Percentiles rank a stretch among this genome's conserved stretches.
Conservation (phyloP, 768 basidiomycete species). For the Suillus fuscotomentosus region DNA sequence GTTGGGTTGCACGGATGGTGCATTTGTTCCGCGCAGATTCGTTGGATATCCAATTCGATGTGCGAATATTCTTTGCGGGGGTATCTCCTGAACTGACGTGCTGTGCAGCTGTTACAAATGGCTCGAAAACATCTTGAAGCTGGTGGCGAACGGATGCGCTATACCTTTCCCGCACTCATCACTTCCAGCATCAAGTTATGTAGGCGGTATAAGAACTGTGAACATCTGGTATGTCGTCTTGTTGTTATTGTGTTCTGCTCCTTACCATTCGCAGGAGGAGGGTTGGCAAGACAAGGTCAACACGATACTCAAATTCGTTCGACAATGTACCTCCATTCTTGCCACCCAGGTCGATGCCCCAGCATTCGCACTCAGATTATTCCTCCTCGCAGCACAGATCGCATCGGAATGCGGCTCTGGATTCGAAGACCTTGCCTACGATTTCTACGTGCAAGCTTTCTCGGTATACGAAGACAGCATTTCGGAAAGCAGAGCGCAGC, state of each 20-base stretch:
- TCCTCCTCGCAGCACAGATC: conserved; percentile 94
- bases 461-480: conserved; percentile 98
- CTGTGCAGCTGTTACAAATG: conserved; percentile 76
- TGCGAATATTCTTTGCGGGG: conserved; percentile 31
- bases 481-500: conserved; percentile 90
- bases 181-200: conserved; percentile 92
- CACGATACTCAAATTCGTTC: conserved; percentile 90
- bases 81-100: background rate
- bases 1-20: conserved; percentile 98
- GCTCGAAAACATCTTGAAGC: conserved; percentile 88
- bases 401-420: conserved; percentile 92
- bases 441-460: conserved; percentile 97
- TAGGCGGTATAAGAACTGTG: conserved; percentile 82
- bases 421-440: conserved; percentile 95
- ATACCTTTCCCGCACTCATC: conserved; percentile 95
- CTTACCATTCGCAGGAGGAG: conserved; percentile 52
- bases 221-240: conserved; percentile 55
- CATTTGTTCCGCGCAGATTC: conserved; percentile 92
- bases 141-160: conserved; percentile 94
- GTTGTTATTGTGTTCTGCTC: background rate
- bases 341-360: conserved; percentile 92
- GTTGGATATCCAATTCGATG: conserved; percentile 87
- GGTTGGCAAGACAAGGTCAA: conserved; percentile 87
- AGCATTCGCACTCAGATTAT: conserved; percentile 88
- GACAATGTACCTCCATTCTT: conserved; percentile 90